A percentile compares a stretch with the other conserved stretches of the same genome.
Evolutionary conservation across 495 filamentous ascomycete genomes (phyloP).

Genomic region (Xylaria curta): DNA sequence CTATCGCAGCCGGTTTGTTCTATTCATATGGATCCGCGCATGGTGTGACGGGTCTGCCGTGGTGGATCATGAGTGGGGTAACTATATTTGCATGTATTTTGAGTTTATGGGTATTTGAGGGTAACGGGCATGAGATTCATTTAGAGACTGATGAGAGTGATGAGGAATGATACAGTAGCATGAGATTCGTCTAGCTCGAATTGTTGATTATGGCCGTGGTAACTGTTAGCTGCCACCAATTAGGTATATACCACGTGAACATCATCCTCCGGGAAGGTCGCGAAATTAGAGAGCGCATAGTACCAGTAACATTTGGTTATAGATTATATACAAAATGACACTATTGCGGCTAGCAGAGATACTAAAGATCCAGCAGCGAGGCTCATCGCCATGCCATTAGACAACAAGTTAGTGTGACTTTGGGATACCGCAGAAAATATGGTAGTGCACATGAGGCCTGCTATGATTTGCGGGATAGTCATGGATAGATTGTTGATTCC

Average conservation of each 20-base stretch:
- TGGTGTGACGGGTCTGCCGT: constrained; percentile 68
- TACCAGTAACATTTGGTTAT: neutral
- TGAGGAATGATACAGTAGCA: constrained; percentile 4
- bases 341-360: neutral
- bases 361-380: neutral
- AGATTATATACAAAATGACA: neutral
- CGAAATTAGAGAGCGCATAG: neutral
- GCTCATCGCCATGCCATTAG: neutral
- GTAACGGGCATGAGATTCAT: constrained; percentile 63
- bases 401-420: neutral
- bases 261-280: too few relatives aligned
- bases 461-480: constrained; percentile 12
- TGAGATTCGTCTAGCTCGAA: neutral
- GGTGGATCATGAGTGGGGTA: constrained; percentile 66
- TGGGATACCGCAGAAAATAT: constrained; percentile 11
- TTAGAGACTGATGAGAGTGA: constrained; percentile 60
- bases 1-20: constrained; percentile 64
- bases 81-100: constrained; percentile 61
- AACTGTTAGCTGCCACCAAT: neutral
- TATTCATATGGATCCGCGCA: constrained; percentile 67
- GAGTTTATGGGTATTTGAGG: constrained; percentile 66
- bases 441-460: constrained; percentile 3
- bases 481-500: constrained; percentile 6
- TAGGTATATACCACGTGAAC: neutral
- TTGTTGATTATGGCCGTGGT: neutral